Conservation (phyloP, 192 early-diverging fungal species). For the Podila verticillata region DNA sequence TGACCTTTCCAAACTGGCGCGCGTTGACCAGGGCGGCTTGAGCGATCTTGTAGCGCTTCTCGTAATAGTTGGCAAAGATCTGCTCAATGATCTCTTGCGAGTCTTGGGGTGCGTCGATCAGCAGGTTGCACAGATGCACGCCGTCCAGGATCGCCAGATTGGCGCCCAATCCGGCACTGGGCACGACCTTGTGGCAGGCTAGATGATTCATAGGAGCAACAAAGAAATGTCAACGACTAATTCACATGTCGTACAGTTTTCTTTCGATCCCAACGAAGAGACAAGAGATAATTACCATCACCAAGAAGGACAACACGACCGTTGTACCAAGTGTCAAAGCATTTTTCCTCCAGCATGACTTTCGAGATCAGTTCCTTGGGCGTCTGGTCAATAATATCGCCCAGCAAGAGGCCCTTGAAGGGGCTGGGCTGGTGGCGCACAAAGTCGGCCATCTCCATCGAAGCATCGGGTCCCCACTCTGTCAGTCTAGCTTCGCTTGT, state of each 20-base stretch:
- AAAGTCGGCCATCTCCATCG: constrained; percentile 23
- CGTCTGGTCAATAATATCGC: constrained; percentile 22
- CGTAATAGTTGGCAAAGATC: constrained; percentile 17
- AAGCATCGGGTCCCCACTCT: constrained; percentile 46
- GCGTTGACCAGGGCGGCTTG: constrained; percentile 13
- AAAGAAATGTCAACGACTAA: no score
- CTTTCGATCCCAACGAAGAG: background rate
- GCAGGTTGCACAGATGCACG: constrained; percentile 24
- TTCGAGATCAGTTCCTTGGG: constrained; percentile 19
- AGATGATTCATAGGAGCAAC: no score
- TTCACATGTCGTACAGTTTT: no score
- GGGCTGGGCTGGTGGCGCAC: constrained; percentile 40
- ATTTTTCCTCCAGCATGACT: constrained; percentile 22
- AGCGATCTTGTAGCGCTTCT: constrained; percentile 16
- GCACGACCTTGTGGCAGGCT: constrained; percentile 36
- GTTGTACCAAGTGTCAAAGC: constrained; percentile 17
- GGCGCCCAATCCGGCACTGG: constrained; percentile 25
- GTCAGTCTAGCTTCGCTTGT: constrained; percentile 18
- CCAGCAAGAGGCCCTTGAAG: constrained; percentile 20
- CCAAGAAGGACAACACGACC: constrained; percentile 19
- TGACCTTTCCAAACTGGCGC: constrained; percentile 24
- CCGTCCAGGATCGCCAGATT: constrained; percentile 25
- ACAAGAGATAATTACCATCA: background rate
- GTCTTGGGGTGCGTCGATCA: constrained; percentile 7
- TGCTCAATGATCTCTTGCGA: constrained; percentile 2